Percentiles rank a stretch among this genome's conserved stretches.
phyloP scores from a whole-genome alignment of 2,329 filamentous ascomycete species.

The Diaporthe vexans region DNA sequence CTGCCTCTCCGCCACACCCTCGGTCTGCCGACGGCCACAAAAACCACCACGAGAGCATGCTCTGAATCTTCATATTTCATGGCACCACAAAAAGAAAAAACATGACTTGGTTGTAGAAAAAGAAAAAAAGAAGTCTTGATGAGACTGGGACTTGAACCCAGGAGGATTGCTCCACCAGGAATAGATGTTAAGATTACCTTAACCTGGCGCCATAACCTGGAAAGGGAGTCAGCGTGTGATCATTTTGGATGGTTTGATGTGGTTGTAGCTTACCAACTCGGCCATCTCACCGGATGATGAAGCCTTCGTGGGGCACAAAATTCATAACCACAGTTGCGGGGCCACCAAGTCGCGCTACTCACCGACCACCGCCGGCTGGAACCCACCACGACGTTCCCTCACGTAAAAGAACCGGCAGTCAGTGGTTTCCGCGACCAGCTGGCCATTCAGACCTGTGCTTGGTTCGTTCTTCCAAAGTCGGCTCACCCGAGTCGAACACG shows the following conservation, averaged over 20 bases:
- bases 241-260: background rate
- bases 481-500: background rate
- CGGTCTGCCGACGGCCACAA: constrained; percentile 2
- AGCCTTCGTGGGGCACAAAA: background rate
- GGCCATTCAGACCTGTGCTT: background rate
- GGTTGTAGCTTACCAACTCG: constrained; percentile 14
- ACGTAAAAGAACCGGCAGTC: background rate
- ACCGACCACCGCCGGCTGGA: background rate
- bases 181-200: constrained; percentile 33
- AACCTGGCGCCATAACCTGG: constrained; percentile 34
- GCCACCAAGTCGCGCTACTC: background rate
- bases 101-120: no score
- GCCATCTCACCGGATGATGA: constrained; percentile 31
- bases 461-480: background rate
- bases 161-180: constrained; percentile 36
- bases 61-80: background rate
- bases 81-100: background rate
- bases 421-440: background rate
- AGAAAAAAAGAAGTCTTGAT: background rate
- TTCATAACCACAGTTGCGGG: background rate
- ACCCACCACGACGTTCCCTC: background rate
- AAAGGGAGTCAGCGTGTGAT: background rate
- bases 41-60: background rate
- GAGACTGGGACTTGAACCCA: constrained; percentile 34
- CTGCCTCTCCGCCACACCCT: background rate